Evolutionary conservation across 768 basidiomycete genomes (phyloP).

Genomic region (Mrakia gelida): DNA sequence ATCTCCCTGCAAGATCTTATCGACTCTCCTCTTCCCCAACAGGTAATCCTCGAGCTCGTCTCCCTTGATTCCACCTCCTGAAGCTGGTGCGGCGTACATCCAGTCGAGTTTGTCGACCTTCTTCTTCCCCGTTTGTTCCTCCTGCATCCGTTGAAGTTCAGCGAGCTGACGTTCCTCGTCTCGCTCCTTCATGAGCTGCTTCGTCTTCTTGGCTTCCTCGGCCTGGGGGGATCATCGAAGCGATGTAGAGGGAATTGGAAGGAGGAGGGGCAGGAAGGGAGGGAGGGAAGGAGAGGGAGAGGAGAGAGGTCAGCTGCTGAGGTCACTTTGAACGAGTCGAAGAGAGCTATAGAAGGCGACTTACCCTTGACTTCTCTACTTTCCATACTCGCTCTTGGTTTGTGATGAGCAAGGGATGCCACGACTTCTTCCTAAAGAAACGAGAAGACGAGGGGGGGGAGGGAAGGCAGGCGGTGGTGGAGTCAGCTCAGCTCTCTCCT

Average conservation of each 20-base stretch:
- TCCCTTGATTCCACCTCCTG: constrained; percentile 75
- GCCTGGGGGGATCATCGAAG: constrained; percentile 52
- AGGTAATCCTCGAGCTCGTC: constrained; percentile 96
- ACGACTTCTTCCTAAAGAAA: constrained; percentile 59
- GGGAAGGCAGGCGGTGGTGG: constrained; percentile 6
- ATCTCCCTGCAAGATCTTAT: constrained; percentile 86
- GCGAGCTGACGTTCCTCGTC: constrained; percentile 96
- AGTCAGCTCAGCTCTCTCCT: too few species aligned
- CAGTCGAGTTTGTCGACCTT: constrained; percentile 91
- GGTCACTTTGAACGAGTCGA: neutral
- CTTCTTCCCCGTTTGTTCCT: constrained; percentile 92
- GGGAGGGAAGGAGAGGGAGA: constrained; percentile 26
- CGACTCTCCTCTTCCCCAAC: constrained; percentile 94
- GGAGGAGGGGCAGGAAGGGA: constrained; percentile 30
- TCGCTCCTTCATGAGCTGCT: constrained; percentile 93
- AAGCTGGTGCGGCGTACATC: constrained; percentile 99
- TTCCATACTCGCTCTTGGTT: constrained; percentile 76
- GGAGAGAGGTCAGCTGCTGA: constrained; percentile 27
- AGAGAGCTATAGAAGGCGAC: constrained; percentile 41
- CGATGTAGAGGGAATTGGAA: neutral
- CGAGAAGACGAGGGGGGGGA: neutral
- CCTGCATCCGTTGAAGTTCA: constrained; percentile 91
- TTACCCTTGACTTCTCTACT: constrained; percentile 90
- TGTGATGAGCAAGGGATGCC: constrained; percentile 96
- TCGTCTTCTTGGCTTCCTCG: constrained; percentile 97